Evolutionary conservation across 345 rosid species (phyloP), one percentile per base, ranked within the genome.

Genomic region (Physaria fendleri): DNA sequence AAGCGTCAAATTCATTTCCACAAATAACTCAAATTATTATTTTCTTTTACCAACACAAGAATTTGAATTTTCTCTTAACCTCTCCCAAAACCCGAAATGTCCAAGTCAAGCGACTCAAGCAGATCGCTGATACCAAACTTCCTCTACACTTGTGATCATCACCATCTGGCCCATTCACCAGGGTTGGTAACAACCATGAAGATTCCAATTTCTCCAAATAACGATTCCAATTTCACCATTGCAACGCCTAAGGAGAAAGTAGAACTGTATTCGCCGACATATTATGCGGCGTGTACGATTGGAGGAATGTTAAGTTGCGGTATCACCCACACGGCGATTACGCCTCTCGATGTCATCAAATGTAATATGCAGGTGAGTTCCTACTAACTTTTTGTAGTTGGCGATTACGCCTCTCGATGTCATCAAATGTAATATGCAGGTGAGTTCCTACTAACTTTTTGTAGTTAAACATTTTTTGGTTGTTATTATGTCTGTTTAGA

Each of bases 391-490:
- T 24, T 38, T 11, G 6, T 10, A 24, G 7, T 39, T 21, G 79
- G 60, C 94, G 2, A 78, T 93, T 60, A 88, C 99, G 43, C 99
- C 99, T 3, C 87, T 93, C 22, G 99, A 93, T 78, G 82, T 93
- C 42, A 80, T 93, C 79, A 93, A 93, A 77, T 93, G 99, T 71
- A 93, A 93, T 61, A 93, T 93, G 99, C 99, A 93, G 99, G 98
- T 91, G 3, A 23, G 15, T 38, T 35, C 4, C n/a, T n/a, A n/a
- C n/a, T n/a, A n/a, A n/a, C n/a, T n/a, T n/a, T 24, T 38, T 11
- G 6, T 10, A 24, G 7, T 39, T 21, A n/a, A 13, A 51, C 24
- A 50, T 30, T 32, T 40, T 29, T n/a, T n/a, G n/a, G n/a, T n/a
- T n/a, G n/a, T n/a, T n/a, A n/a, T n/a, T n/a, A n/a, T n/a, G n/a